These are phyloP conservation scores for Pleurotus giganteus DNA, from an alignment of 768 basidiomycete species.

Conservation along the genomic window DNA sequence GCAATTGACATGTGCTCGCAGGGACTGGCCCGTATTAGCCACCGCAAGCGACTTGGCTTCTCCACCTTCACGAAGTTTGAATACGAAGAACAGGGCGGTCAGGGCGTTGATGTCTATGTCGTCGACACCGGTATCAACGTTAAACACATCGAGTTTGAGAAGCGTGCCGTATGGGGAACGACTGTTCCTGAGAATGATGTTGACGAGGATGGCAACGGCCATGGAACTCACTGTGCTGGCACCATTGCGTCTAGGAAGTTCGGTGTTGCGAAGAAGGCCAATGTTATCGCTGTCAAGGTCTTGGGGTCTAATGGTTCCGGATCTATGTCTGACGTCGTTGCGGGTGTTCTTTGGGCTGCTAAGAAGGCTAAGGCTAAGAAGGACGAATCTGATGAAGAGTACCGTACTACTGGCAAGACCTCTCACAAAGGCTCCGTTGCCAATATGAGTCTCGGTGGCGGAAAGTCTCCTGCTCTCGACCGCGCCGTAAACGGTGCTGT, in stretches of 20 bases:
- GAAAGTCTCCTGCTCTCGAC: slow-evolving; percentile 85
- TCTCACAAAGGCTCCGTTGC: slow-evolving; percentile 92
- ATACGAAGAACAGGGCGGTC: slow-evolving; percentile 70
- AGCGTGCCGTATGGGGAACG: slow-evolving; percentile 90
- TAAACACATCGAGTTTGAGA: slow-evolving; percentile 81
- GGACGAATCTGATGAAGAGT: slow-evolving; percentile 60
- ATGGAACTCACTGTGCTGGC: slow-evolving; percentile 93
- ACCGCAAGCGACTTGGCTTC: slow-evolving; percentile 73
- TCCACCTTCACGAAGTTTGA: slow-evolving; percentile 83
- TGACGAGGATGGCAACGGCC: slow-evolving; percentile 93
- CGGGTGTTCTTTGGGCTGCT: slow-evolving; percentile 83
- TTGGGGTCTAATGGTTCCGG: slow-evolving; percentile 94
- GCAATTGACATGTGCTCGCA: slow-evolving; percentile 24
- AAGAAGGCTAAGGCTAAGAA: slow-evolving; percentile 50
- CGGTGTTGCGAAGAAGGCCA: slow-evolving; percentile 93
- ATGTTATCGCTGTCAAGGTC: slow-evolving; percentile 89
- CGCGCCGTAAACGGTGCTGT: slow-evolving; percentile 85
- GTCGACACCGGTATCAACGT: slow-evolving; percentile 91
- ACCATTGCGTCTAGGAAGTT: slow-evolving; percentile 93
- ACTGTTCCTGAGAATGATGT: slow-evolving; percentile 83
- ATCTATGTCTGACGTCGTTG: slow-evolving; percentile 90
- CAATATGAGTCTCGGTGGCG: slow-evolving; percentile 98
- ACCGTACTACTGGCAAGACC: slow-evolving; percentile 71
- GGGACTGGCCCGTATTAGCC: slow-evolving; percentile 96
- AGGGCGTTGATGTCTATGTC: slow-evolving; percentile 91